Evolutionary conservation across 2,329 filamentous ascomycete genomes (phyloP).

Genomic region (Hymenoscyphus linearis): DNA sequence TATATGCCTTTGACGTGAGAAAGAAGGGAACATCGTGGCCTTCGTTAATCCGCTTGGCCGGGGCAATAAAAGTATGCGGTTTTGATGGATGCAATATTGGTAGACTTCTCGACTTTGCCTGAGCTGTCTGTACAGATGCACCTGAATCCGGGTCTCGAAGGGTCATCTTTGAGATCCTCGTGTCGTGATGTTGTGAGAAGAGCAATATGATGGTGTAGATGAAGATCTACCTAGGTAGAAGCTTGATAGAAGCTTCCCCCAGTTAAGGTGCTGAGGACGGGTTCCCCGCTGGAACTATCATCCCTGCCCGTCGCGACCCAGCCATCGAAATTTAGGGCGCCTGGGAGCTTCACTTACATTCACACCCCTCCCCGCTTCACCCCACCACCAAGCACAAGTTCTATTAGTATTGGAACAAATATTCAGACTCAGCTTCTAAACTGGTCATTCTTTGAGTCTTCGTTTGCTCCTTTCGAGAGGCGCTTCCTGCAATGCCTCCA

Average conservation of each 20-base stretch:
- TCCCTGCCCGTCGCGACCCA: neutral
- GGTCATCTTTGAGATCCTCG: conserved; percentile 8
- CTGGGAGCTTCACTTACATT: neutral
- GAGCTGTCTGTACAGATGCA: neutral
- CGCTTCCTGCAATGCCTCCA: neutral
- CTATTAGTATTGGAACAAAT: neutral
- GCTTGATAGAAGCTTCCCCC: neutral
- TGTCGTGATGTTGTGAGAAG: conserved; percentile 1
- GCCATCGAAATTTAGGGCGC: neutral
- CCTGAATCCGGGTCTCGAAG: neutral
- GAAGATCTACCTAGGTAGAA: neutral
- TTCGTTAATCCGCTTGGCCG: conserved; percentile 79
- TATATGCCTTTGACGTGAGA: conserved; percentile 74
- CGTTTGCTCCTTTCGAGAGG: neutral
- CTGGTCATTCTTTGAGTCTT: neutral
- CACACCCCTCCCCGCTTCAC: neutral
- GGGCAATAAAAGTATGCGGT: conserved; percentile 57
- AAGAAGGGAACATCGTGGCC: conserved; percentile 77
- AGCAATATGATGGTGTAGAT: neutral
- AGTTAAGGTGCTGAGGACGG: neutral
- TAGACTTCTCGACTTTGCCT: conserved; percentile 12
- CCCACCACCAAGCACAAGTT: neutral
- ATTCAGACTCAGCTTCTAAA: neutral
- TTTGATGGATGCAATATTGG: conserved; percentile 40
- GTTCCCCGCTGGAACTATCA: neutral